Evolutionary conservation across 495 filamentous ascomycete species (phyloP).

Genomic region (Penicillium crystallinum): DNA sequence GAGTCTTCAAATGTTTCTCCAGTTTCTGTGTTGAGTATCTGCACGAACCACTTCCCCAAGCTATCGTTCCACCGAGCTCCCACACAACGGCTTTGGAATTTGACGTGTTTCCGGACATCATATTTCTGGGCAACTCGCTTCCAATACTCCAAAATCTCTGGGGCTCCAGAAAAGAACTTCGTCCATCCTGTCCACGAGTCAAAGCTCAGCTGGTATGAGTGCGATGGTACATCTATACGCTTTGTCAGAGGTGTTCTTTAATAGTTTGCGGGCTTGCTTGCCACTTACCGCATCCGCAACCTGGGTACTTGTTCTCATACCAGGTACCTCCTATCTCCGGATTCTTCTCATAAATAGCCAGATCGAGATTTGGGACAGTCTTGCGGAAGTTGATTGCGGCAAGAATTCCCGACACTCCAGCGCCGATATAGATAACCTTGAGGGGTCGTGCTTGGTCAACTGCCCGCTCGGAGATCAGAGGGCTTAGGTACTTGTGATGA

Average conservation of each 20-base stretch:
- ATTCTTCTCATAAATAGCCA: constrained; percentile 77
- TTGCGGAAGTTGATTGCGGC: constrained; percentile 55
- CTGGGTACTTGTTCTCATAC: constrained; percentile 68
- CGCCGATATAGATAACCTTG: constrained; percentile 52
- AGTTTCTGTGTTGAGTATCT: too few relatives aligned
- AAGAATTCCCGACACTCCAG: constrained; percentile 59
- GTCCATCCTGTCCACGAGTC: constrained; percentile 55
- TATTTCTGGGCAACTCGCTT: constrained; percentile 40
- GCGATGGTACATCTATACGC: constrained; percentile 34
- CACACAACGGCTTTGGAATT: background rate
- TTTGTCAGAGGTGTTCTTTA: background rate
- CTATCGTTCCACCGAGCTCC: too few relatives aligned
- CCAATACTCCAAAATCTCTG: constrained; percentile 57
- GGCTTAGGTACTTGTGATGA: too few relatives aligned
- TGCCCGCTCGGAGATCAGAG: too few relatives aligned
- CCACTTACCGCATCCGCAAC: constrained; percentile 50
- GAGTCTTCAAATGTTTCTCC: too few relatives aligned
- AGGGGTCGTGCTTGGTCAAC: too few relatives aligned
- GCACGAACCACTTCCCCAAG: too few relatives aligned
- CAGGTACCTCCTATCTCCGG: constrained; percentile 65
- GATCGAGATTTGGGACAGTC: constrained; percentile 52
- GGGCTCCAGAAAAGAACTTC: constrained; percentile 50
- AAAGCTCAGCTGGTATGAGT: constrained; percentile 50
- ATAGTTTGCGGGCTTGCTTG: background rate
- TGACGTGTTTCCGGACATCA: constrained; percentile 45